Evolutionary conservation across 345 rosid species (phyloP), one percentile per base, ranked within the genome.

Genomic region (Nasturtium officinale): DNA sequence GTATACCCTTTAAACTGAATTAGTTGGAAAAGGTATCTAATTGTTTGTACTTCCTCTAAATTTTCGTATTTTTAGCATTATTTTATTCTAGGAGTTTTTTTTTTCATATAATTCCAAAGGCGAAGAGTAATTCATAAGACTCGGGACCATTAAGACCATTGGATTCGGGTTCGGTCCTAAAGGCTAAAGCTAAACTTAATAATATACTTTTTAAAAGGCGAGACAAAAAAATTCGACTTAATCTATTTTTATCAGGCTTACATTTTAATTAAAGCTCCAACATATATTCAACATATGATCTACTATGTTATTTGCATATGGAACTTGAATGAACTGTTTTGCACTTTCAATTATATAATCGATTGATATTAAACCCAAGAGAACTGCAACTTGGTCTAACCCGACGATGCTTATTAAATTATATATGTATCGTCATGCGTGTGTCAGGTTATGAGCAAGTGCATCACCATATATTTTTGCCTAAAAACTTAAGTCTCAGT

Each of bases 341-440:
- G 54, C 53, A 26, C 9, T 56, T 28, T 55, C 5, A 35, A 12
- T 5, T 5, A 17, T 25, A n/a, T n/a, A n/a, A n/a, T 54, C 23
- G 2, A 26, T 17, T 67, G 26, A 42, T 28, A 9, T 67, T 10
- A 29, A 68, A 55, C 35, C 10, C 46, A 69, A 55, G 13, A 13
- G n/a, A 45, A 69, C 30, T 58, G 47, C 57, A 70, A 33, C 18
- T 59, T 58, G 56, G 56, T 69, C 56, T 21, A 46, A 57, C 58
- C 48, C 8, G 4, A 61, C 75, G 6, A 71, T 42, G 40, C 50
- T 60, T 48, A 42, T 71, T 60, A 37, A 35, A 4, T 71, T 60
- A 37, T 25, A 4, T 13, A 60, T 60, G 37, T 42, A 28, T 54
- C 5, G 40, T 20, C 69, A 46, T 46, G 30, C 55, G 5, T 37